A percentile compares a stretch with the other conserved stretches of the same genome.
These are phyloP conservation scores for Tuctoria greenei DNA, from an alignment of 176 grass and related monocot species.

Conservation along the genomic window DNA sequence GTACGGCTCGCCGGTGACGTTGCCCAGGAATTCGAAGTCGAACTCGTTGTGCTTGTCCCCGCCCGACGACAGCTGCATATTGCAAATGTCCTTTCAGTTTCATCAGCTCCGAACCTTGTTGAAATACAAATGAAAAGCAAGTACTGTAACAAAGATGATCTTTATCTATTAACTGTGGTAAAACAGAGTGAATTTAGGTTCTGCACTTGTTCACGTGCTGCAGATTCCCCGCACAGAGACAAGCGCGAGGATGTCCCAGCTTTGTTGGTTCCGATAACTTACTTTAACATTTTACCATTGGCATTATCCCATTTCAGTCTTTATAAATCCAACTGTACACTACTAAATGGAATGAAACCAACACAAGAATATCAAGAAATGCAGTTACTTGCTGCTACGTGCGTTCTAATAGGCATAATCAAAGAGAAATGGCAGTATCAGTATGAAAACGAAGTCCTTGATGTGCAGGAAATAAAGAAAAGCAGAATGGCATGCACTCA, in stretches of 20 bases:
- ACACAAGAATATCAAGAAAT: neutral
- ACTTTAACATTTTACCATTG: neutral
- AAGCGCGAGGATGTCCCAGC: slow-evolving; percentile 7
- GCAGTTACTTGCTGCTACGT: neutral
- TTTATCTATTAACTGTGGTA: no score
- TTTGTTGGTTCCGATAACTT: neutral
- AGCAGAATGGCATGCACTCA: slow-evolving; percentile 2
- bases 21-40: slow-evolving; percentile 97
- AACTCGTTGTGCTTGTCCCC: slow-evolving; percentile 96
- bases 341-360: no score
- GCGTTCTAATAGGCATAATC: neutral
- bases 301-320: neutral
- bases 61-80: slow-evolving; percentile 55
- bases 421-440: no score
- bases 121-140: accelerated
- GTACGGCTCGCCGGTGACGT: slow-evolving; percentile 83
- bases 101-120: neutral
- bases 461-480: no score
- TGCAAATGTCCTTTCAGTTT: neutral
- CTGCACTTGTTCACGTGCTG: slow-evolving; percentile 34
- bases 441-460: no score
- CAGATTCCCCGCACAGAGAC: neutral
- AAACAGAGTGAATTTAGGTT: neutral
- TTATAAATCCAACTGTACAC: neutral
- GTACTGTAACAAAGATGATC: neutral